Evolutionary conservation across 2,329 filamentous ascomycete species (phyloP).

Genomic region (Lachnellula occidentalis): DNA sequence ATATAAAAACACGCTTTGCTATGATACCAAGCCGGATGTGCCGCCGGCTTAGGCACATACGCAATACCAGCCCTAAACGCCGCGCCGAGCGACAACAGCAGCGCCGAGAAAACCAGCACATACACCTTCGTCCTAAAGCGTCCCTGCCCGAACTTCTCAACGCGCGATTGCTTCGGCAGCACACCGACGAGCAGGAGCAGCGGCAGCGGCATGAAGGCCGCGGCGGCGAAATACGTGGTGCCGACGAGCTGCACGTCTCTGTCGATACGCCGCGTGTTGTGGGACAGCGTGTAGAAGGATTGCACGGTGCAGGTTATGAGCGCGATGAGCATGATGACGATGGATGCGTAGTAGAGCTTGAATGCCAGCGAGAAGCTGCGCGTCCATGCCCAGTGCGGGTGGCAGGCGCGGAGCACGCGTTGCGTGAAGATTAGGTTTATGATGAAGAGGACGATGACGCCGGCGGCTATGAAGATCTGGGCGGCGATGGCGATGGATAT

Average conservation of each 20-base stretch:
- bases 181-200: slow-evolving; percentile 45
- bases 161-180: slow-evolving; percentile 36
- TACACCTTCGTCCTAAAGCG: slow-evolving; percentile 60
- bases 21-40: slow-evolving; percentile 63
- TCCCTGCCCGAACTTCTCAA: slow-evolving; percentile 62
- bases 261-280: slow-evolving; percentile 43
- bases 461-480: slow-evolving; percentile 23
- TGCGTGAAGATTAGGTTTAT: slow-evolving; percentile 74
- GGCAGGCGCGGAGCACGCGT: slow-evolving; percentile 67
- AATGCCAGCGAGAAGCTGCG: slow-evolving; percentile 46
- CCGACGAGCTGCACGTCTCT: slow-evolving; percentile 61
- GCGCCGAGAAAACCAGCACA: slow-evolving; percentile 54
- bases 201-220: slow-evolving; percentile 62
- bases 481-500: slow-evolving; percentile 23
- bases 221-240: slow-evolving; percentile 53
- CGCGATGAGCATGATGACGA: slow-evolving; percentile 57
- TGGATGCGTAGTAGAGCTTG: slow-evolving; percentile 50
- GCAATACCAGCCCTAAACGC: slow-evolving; percentile 57
- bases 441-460: slow-evolving; percentile 66
- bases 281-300: slow-evolving; percentile 59
- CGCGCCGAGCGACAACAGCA: slow-evolving; percentile 63
- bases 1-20: slow-evolving; percentile 69
- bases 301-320: slow-evolving; percentile 61
- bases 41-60: slow-evolving; percentile 37
- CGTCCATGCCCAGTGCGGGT: slow-evolving; percentile 68